Evolutionary conservation across 176 grass and related monocot genomes (phyloP).

Genomic region (Oryza meridionalis): DNA sequence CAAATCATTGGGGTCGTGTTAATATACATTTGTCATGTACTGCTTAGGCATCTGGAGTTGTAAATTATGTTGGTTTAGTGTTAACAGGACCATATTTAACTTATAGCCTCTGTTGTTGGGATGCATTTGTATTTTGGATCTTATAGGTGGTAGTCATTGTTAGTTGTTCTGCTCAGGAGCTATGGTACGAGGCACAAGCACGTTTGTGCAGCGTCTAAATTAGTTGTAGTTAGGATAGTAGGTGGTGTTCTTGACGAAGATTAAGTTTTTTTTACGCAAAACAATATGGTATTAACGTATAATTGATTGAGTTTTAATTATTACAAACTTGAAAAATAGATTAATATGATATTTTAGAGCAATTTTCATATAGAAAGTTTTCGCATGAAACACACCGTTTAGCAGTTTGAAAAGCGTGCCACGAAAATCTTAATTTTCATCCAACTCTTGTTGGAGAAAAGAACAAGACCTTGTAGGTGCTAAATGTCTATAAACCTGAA

Average conservation of each 20-base stretch:
- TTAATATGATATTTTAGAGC: no score
- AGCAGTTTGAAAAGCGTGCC: no score
- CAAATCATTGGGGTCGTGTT: background rate
- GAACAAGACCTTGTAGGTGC: no score
- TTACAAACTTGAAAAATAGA: no score
- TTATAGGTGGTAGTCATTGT: background rate
- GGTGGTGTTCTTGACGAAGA: no score
- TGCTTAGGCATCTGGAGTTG: background rate
- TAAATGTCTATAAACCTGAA: background rate
- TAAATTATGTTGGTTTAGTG: background rate
- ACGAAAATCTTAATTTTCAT: no score
- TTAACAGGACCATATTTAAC: background rate
- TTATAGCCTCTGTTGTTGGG: background rate
- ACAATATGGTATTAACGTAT: no score
- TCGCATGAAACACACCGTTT: no score
- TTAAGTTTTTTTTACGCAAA: no score
- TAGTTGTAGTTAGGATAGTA: background rate
- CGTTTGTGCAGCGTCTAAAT: slow-evolving; percentile 13
- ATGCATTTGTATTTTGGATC: background rate
- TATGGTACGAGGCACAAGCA: background rate
- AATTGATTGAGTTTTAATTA: no score
- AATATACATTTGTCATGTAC: background rate
- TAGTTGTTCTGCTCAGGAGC: slow-evolving; percentile 5
- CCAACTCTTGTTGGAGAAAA: no score
- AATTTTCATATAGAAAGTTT: no score